Base-by-base conservation (phyloP, 495 filamentous ascomycete species). In the Wilcoxina mikolae region DNA sequence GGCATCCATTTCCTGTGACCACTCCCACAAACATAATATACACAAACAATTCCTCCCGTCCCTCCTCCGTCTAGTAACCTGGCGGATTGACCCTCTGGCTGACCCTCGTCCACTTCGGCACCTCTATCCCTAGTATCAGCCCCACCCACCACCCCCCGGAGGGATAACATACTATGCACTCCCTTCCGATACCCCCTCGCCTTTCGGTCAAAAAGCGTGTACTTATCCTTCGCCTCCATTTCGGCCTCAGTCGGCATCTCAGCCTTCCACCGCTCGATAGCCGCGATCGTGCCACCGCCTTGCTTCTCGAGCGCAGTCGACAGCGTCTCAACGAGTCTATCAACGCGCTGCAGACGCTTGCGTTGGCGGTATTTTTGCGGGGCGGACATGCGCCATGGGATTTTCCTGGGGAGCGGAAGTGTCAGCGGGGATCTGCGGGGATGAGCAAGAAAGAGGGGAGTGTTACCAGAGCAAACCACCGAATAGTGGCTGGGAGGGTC, bases 221-320 rank as follows among this genome's bases (percentile, higher is more conserved):
- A 98, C 70, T 98, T 98, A 70, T 98, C 91, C 69, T 79, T 83
- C 42, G 91, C 81, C 67, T 93, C 68, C 91, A 98, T 98, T 74
- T 96, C 87, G 68, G 79, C 78, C 77, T 98, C 91, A 26, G 78
- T 84, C 20, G 91, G 91, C 91, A 98, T 98, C 71, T 94, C 87
- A 50, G 71, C 73, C 71, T 87, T 94, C 91, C 91, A 98, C 59
- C 80, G 73, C 68, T 88, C 80, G 53, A 98, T 71, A 27, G 82
- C 74, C 68, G 83, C 84, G 31, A 84, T 71, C 2, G 70, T 79
- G 66, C 80, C 70, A 15, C 55, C 56, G 49, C 82, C 80, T 61
- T 82, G 73, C 66, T 82, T 85, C 23, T 75, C 70, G 17, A 96
- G 74, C 11, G 91, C 86, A 11, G 65, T 83, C 82, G 55, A 98